Evolutionary conservation across 192 early-diverging fungal genomes (phyloP).

Genomic region (Backusella psychrophila): DNA sequence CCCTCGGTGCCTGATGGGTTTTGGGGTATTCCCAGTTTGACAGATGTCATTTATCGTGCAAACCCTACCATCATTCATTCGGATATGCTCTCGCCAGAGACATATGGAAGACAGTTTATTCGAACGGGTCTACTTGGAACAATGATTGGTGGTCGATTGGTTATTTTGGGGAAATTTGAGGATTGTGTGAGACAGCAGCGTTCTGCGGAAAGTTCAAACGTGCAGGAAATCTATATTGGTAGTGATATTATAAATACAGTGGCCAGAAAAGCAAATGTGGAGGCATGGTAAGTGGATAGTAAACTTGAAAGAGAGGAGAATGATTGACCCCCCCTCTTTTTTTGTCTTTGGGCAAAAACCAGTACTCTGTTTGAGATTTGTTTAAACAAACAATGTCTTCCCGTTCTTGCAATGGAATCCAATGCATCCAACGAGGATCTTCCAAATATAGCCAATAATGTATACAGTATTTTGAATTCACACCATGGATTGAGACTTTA

Average conservation of each 20-base stretch:
- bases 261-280: conserved; percentile 21
- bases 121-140: conserved; percentile 75
- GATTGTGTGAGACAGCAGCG: conserved; percentile 65
- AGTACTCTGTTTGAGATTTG: conserved; percentile 58
- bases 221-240: conserved; percentile 36
- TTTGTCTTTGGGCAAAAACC: no score
- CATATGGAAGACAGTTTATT: conserved; percentile 64
- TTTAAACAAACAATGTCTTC: conserved; percentile 69
- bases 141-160: conserved; percentile 63
- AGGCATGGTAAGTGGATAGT: conserved; percentile 42
- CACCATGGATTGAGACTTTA: conserved; percentile 66
- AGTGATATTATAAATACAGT: conserved; percentile 40
- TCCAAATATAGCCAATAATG: conserved; percentile 53
- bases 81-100: conserved; percentile 45
- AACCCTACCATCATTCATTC: conserved; percentile 52
- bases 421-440: conserved; percentile 40
- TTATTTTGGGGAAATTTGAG: conserved; percentile 75
- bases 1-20: conserved; percentile 72
- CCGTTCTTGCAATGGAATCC: conserved; percentile 69
- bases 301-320: neutral
- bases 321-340: neutral
- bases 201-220: conserved; percentile 8
- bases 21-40: conserved; percentile 73
- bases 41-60: conserved; percentile 68
- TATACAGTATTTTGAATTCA: conserved; percentile 48